Percentiles rank a stretch among this genome's conserved stretches.
These are phyloP conservation scores for maize (Zea mays) DNA, from an alignment of 176 grass and related monocot species.

Conservation along the genomic window Zm-B73-REFERENCE-NAM-5.0 NC_050098.1:32893001-32893500, in stretches of 20 bases:
- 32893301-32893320: slow-evolving; percentile 21
- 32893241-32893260: slow-evolving; percentile 57
- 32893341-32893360: slow-evolving; percentile 18
- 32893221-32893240: slow-evolving; percentile 72
- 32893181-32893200: slow-evolving; percentile 85
- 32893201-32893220: slow-evolving; percentile 75
- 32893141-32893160: slow-evolving; percentile 74
- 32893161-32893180: slow-evolving; percentile 60
- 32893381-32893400: background rate
- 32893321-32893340: background rate
- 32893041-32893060: slow-evolving; percentile 40
- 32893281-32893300: slow-evolving; percentile 27
- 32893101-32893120: slow-evolving; percentile 69
- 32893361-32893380: slow-evolving; percentile 12
- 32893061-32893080: slow-evolving; percentile 48
- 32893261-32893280: slow-evolving; percentile 78
- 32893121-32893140: slow-evolving; percentile 92
- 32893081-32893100: slow-evolving; percentile 64
- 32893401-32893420: slow-evolving; percentile 7
- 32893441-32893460: background rate
- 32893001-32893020: slow-evolving; percentile 47
- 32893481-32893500: background rate
- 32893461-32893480: slow-evolving; percentile 28
- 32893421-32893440: slow-evolving; percentile 1
- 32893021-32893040: slow-evolving; percentile 33